Evolutionary conservation across 2,329 filamentous ascomycete species (phyloP).

Genomic region (Colletotrichum gloeosporioides): DNA sequence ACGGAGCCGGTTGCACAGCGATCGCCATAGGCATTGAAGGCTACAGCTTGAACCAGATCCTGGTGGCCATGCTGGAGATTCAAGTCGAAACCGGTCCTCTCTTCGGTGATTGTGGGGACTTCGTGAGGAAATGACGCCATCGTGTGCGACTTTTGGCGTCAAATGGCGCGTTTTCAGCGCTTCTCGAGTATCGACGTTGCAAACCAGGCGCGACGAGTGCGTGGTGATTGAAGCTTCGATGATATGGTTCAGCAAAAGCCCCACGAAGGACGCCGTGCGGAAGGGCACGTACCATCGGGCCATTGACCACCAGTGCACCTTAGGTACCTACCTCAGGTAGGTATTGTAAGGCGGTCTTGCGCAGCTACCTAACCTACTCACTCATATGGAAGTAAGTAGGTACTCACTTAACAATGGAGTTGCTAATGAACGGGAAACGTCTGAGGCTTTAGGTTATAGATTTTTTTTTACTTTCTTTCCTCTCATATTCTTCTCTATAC

Average conservation of each 20-base stretch:
- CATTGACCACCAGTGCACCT: neutral
- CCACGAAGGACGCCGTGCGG: neutral
- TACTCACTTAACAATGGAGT: neutral
- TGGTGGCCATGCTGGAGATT: conserved; percentile 77
- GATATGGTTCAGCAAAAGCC: neutral
- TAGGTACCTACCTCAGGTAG: no score
- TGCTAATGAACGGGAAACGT: neutral
- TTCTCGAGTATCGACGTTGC: neutral
- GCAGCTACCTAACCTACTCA: neutral
- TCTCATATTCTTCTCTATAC: neutral
- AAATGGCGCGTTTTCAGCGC: neutral
- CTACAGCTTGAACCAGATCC: conserved; percentile 82
- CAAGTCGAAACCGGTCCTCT: conserved; percentile 56
- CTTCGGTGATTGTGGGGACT: conserved; percentile 44
- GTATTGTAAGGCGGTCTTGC: neutral
- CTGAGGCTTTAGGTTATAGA: no score
- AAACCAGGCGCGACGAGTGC: neutral
- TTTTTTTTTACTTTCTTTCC: neutral
- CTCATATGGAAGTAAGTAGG: neutral
- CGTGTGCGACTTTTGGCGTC: conserved; percentile 49
- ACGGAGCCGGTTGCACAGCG: conserved; percentile 90
- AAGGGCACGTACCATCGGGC: neutral
- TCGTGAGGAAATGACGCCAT: conserved; percentile 21
- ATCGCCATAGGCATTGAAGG: conserved; percentile 92
- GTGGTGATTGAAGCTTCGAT: neutral